Evolutionary conservation across 2,329 filamentous ascomycete species (phyloP), one percentile per base, ranked within the genome.

Genomic region (Geosmithia morbida): DNA sequence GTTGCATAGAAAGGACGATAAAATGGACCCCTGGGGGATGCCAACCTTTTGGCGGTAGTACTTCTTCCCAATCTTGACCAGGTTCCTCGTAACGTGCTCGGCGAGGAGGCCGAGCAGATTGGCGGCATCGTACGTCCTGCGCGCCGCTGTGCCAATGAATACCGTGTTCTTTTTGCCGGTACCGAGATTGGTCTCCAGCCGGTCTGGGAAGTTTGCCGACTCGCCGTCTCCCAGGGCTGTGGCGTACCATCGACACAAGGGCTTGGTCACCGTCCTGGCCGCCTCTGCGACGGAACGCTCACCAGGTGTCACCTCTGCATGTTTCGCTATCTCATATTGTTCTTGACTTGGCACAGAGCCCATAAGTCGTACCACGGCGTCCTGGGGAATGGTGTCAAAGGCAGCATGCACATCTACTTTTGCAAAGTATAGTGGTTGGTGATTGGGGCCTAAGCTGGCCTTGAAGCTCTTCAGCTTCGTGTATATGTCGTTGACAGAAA

Each of bases 311-410:
- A 92, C 75, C 59, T 94, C 83, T 7, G 80, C 77, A 56, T 96
- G 83, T 53, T 81, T 88, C 7, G 74, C 73, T 44, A 94, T 73
- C 7, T 74, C 72, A 58, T 98, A 98, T 19, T 68, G 66, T 2
- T 71, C 63, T 49, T 83, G 67, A 13, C 66, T 67, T 52, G 62
- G 77, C 52, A 75, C 78, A 46, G 58, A 80, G 49, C 52, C 62
- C 52, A 94, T 74, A 22, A 97, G 68, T 20, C 70, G 60, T 33
- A 96, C 58, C 17, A 97, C 69, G 1, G 79, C 77, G 22, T 74
- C 65, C 60, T 97, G 92, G 0, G 92, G 92, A 43, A 98, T 96
- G 0, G 85, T 95, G 62, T 98, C 92, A 60, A 96, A 98, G 55
- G 90, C 94, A 2, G 87, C 80, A 59, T 86, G 78, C 18, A 98